Conservation (phyloP, 2,329 filamentous ascomycete species). For the Talaromyces funiculosus region DNA sequence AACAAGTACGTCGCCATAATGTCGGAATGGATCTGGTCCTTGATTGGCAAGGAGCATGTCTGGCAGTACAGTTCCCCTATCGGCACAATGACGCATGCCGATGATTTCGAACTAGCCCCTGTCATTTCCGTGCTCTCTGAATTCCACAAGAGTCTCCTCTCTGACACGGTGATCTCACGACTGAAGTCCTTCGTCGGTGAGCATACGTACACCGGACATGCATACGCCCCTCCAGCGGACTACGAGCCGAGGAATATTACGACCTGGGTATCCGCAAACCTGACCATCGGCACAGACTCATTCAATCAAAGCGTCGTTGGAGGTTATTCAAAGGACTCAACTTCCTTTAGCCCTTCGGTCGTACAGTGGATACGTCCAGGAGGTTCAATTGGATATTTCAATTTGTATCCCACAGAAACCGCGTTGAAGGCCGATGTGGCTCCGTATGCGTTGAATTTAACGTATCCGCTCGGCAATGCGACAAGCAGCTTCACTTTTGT, state of each 20-base stretch:
- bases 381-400: conserved; percentile 20
- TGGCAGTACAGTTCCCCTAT: conserved; percentile 39
- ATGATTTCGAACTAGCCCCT: conserved; percentile 55
- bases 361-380: conserved; percentile 51
- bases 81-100: conserved; percentile 49
- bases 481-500: conserved; percentile 47
- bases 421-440: conserved; percentile 39
- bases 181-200: conserved; percentile 49
- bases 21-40: conserved; percentile 54
- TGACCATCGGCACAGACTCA: conserved; percentile 57
- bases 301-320: conserved; percentile 54
- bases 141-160: conserved; percentile 46
- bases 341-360: conserved; percentile 55
- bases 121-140: conserved; percentile 52
- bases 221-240: conserved; percentile 57
- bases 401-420: conserved; percentile 38
- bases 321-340: conserved; percentile 48
- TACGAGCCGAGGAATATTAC: conserved; percentile 53
- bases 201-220: conserved; percentile 48
- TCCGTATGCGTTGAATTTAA: conserved; percentile 43
- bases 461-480: conserved; percentile 50
- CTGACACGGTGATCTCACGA: conserved; percentile 29
- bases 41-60: conserved; percentile 27
- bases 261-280: conserved; percentile 51
- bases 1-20: conserved; percentile 56